Conservation (phyloP, 164 flowering plant genomes). For the Magnolia changhungtana region DNA sequence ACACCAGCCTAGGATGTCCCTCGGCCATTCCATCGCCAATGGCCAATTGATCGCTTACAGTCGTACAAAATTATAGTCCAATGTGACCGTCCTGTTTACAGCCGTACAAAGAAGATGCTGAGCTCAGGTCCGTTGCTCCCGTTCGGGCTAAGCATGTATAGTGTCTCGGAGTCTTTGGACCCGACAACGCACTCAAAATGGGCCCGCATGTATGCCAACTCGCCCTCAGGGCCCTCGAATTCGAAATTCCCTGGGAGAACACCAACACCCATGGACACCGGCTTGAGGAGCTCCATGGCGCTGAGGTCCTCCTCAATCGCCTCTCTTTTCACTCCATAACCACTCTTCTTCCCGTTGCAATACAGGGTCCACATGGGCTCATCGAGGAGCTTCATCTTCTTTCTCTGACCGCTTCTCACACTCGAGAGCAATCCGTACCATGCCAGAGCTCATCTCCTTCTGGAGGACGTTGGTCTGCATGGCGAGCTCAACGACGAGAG, state of each 20-base stretch:
- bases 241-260: slow-evolving; percentile 50
- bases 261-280: slow-evolving; percentile 81
- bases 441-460: slow-evolving; percentile 62
- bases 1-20: too few relatives aligned
- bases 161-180: slow-evolving; percentile 72
- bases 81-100: slow-evolving; percentile 19
- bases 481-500: slow-evolving; percentile 58
- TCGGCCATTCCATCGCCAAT: too few relatives aligned
- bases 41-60: not conserved
- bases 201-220: slow-evolving; percentile 71
- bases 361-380: slow-evolving; percentile 83
- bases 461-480: slow-evolving; percentile 56
- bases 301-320: slow-evolving; percentile 55
- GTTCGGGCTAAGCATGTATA: slow-evolving; percentile 80
- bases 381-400: slow-evolving; percentile 43
- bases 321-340: slow-evolving; percentile 60
- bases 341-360: slow-evolving; percentile 65
- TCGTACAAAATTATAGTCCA: too few relatives aligned
- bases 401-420: slow-evolving; percentile 55
- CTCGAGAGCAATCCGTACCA: slow-evolving; percentile 75
- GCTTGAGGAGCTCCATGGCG: slow-evolving; percentile 57
- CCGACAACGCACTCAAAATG: slow-evolving; percentile 77
- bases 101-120: slow-evolving; percentile 69
- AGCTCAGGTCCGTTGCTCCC: slow-evolving; percentile 78
- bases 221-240: slow-evolving; percentile 56